A percentile compares a stretch with the other conserved stretches of the same genome.
Evolutionary conservation across 2,329 filamentous ascomycete genomes (phyloP).

Genomic region (Ceratocystis variospora): DNA sequence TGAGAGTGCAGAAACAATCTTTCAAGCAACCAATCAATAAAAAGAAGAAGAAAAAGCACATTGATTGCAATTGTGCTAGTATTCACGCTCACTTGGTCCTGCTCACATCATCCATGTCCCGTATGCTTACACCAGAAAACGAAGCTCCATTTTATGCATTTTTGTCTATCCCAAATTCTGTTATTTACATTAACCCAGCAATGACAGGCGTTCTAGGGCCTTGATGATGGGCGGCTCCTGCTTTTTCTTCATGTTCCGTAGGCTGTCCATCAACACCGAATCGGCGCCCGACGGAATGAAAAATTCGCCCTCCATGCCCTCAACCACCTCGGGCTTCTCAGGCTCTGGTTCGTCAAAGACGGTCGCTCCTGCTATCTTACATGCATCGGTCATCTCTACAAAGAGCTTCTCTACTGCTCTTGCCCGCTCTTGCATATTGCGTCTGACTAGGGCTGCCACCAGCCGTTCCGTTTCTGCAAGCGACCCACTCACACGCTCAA

Average conservation of each 20-base stretch:
- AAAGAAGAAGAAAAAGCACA: constrained; percentile 1
- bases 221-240: constrained; percentile 38
- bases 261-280: constrained; percentile 38
- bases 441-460: constrained; percentile 60
- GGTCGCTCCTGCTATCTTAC: constrained; percentile 51
- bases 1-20: not conserved
- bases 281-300: constrained; percentile 36
- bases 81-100: not conserved
- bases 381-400: constrained; percentile 59
- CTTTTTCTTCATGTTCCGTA: constrained; percentile 33
- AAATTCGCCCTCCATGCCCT: constrained; percentile 20
- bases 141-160: not conserved
- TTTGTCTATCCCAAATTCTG: not conserved
- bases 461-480: constrained; percentile 60
- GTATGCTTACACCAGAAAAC: not conserved
- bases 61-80: not conserved
- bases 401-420: constrained; percentile 61
- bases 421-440: constrained; percentile 80
- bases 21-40: not conserved
- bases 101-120: not conserved
- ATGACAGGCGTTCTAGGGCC: constrained; percentile 35
- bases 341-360: constrained; percentile 40
- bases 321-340: constrained; percentile 21
- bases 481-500: constrained; percentile 65
- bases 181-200: constrained; percentile 33